Conservation (phyloP, 2,329 filamentous ascomycete genomes). For the Scedosporium boydii region DNA sequence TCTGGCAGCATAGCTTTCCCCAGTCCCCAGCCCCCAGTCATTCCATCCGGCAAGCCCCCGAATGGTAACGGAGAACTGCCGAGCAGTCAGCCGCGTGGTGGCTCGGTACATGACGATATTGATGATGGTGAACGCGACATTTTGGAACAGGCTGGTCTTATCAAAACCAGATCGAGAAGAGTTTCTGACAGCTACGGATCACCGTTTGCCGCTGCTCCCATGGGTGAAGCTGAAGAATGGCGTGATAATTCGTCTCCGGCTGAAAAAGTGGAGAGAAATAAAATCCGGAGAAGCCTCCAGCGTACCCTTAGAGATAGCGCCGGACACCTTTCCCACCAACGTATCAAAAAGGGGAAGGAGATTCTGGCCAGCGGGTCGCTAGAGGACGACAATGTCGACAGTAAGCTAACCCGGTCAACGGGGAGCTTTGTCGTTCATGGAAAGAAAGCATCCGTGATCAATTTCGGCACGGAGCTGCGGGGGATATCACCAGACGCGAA, state of each 20-base stretch:
- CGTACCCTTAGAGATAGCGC: conserved; percentile 78
- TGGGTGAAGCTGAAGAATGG: background rate
- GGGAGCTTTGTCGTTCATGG: conserved; percentile 94
- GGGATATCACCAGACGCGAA: conserved; percentile 66
- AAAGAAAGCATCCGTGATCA: conserved; percentile 95
- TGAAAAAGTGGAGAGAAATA: conserved; percentile 50
- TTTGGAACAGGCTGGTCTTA: conserved; percentile 56
- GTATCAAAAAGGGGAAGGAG: conserved; percentile 69
- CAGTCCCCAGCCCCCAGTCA: background rate
- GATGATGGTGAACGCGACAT: conserved; percentile 61
- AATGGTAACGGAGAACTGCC: conserved; percentile 14
- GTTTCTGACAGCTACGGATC: conserved; percentile 14
- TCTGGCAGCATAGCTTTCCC: background rate
- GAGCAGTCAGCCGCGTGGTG: background rate
- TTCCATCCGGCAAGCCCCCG: background rate
- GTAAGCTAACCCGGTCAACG: conserved; percentile 66
- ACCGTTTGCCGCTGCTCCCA: too few relatives aligned
- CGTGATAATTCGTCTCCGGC: background rate
- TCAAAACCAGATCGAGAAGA: conserved; percentile 30
- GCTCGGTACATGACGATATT: conserved; percentile 30
- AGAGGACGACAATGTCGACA: conserved; percentile 40
- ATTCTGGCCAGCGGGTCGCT: conserved; percentile 13
- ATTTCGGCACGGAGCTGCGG: conserved; percentile 88
- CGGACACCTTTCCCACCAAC: conserved; percentile 55
- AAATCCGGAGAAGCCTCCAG: conserved; percentile 77